Percentiles rank a stretch among this genome's conserved stretches.
Evolutionary conservation across 2,329 filamentous ascomycete genomes (phyloP).

Genomic region (Phaeoacremonium minimum): DNA sequence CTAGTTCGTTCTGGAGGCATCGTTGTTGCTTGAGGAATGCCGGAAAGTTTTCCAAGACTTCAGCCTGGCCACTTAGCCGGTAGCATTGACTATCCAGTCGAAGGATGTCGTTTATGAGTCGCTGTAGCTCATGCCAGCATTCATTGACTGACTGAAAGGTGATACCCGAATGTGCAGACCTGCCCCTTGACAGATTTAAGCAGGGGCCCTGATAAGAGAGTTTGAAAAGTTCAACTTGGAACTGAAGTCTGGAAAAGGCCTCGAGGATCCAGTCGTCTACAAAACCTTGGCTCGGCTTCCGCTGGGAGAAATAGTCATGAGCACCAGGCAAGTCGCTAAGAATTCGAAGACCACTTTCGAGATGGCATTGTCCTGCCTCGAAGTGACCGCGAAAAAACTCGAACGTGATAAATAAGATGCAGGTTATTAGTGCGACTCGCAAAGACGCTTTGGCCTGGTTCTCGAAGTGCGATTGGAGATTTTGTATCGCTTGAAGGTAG

Average conservation of each 20-base stretch:
- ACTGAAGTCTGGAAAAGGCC: neutral
- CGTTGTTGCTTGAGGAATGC: too few species aligned
- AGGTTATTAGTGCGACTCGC: conserved; percentile 28
- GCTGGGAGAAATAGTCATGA: neutral
- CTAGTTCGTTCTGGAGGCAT: too few species aligned
- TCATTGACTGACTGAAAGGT: too few species aligned
- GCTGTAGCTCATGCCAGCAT: too few species aligned
- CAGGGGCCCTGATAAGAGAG: too few species aligned
- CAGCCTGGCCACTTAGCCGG: too few species aligned
- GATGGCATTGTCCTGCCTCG: conserved; percentile 27
- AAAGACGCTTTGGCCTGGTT: conserved; percentile 17
- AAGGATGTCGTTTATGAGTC: too few species aligned
- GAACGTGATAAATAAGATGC: conserved; percentile 25
- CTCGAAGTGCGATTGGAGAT: conserved; percentile 26
- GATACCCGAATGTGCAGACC: too few species aligned
- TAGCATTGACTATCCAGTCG: too few species aligned
- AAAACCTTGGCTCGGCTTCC: conserved; percentile 11
- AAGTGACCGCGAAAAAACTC: conserved; percentile 29
- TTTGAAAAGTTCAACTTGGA: too few species aligned
- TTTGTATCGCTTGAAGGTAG: conserved; percentile 28
- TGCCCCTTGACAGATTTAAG: too few species aligned
- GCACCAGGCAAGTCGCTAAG: conserved; percentile 18
- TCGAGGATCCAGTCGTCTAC: neutral
- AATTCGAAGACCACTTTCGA: conserved; percentile 34
- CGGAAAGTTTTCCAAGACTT: too few species aligned